These are phyloP conservation scores for Eucalyptus leucophloia DNA, from an alignment of 345 rosid species.

Conservation along the genomic window DNA sequence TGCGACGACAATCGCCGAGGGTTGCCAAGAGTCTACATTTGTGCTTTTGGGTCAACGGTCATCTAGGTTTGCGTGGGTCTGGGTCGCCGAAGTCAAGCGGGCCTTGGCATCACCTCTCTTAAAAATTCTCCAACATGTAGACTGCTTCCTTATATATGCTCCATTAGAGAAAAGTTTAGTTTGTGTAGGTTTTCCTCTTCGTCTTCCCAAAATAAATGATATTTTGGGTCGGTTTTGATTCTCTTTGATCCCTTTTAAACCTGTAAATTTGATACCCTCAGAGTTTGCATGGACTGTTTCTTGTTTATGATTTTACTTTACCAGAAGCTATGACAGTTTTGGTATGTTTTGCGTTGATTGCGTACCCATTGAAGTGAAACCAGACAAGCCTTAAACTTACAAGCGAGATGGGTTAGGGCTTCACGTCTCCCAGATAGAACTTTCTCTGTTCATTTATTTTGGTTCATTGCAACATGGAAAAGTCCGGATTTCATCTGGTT, in stretches of 20 bases:
- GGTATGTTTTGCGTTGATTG: background rate
- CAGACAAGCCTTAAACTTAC: background rate
- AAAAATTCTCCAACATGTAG: background rate
- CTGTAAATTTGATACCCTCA: background rate
- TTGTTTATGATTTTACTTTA: background rate
- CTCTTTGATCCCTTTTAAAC: background rate
- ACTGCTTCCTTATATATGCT: background rate
- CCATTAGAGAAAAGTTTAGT: background rate
- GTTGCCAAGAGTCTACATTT: background rate
- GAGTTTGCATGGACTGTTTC: background rate
- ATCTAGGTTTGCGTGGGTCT: background rate
- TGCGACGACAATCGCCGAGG: background rate
- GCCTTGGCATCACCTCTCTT: background rate
- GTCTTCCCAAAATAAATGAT: background rate
- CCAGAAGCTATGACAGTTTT: background rate
- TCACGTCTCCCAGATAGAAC: background rate
- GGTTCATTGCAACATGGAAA: background rate
- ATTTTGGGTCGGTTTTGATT: background rate
- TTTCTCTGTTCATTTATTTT: background rate
- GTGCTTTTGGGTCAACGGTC: background rate
- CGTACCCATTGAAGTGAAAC: background rate
- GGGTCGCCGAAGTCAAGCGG: background rate
- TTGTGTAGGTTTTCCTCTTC: too few relatives aligned
- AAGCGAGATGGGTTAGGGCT: background rate
- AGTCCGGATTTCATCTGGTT: background rate